Evolutionary conservation across 1,139 yeast species (phyloP).

Genomic region (Scheffersomyces cryptocercus): DNA sequence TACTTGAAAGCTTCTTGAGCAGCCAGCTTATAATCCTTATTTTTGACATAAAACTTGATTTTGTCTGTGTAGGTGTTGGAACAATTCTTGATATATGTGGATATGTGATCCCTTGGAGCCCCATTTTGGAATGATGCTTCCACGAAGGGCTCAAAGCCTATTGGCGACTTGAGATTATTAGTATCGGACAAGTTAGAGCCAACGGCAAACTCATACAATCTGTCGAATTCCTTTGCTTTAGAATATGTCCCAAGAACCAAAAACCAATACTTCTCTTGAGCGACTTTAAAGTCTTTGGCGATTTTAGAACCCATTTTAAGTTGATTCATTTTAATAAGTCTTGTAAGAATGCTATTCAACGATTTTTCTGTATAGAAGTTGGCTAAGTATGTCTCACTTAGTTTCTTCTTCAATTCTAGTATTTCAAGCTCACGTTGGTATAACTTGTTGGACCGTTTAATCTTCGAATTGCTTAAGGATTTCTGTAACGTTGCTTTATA

Average conservation of each 20-base stretch:
- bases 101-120: conserved; percentile 43
- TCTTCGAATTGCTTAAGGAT: conserved; percentile 22
- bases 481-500: conserved; percentile 28
- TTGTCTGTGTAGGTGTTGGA: conserved; percentile 38
- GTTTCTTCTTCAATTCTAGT: conserved; percentile 50
- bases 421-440: conserved; percentile 55
- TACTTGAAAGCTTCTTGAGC: conserved; percentile 59
- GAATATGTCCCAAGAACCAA: conserved; percentile 58
- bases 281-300: conserved; percentile 60
- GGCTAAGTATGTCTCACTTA: conserved; percentile 55
- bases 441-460: conserved; percentile 22
- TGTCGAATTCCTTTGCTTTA: conserved; percentile 59
- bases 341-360: conserved; percentile 53
- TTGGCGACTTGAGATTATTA: conserved; percentile 57
- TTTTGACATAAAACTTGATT: conserved; percentile 50
- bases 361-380: conserved; percentile 56
- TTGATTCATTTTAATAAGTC: conserved; percentile 60
- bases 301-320: conserved; percentile 56
- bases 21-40: conserved; percentile 57
- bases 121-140: conserved; percentile 51
- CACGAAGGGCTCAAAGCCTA: conserved; percentile 71
- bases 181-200: conserved; percentile 21
- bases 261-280: conserved; percentile 66
- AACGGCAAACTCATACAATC: conserved; percentile 49
- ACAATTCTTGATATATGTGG: conserved; percentile 37